Evolutionary conservation across 2,329 filamentous ascomycete genomes (phyloP).

Genomic region (Apiospora arundinis): DNA sequence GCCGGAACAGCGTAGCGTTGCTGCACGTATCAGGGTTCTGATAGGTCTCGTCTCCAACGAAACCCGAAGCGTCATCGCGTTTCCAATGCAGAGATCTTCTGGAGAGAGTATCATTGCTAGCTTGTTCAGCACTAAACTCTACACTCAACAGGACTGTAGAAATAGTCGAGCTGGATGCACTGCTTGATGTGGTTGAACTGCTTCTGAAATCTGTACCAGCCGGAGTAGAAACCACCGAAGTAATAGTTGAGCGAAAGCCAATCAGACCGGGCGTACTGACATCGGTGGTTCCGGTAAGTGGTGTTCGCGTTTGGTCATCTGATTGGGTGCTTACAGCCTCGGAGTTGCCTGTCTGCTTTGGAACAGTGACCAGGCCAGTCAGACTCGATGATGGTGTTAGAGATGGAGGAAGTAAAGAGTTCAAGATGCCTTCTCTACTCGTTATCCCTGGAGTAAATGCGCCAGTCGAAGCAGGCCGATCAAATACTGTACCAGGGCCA

Average conservation of each 20-base stretch:
- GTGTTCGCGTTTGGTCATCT: neutral
- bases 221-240: neutral
- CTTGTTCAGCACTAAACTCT: neutral
- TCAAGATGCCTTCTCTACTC: neutral
- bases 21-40: constrained; percentile 17
- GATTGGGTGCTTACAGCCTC: neutral
- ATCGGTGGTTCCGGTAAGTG: neutral
- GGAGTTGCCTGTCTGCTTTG: neutral
- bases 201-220: neutral
- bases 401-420: neutral
- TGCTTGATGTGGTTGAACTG: constrained; percentile 9
- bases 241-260: neutral
- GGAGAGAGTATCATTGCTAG: neutral
- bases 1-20: constrained; percentile 18
- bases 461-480: neutral
- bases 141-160: constrained; percentile 22
- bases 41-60: constrained; percentile 22
- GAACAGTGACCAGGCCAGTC: neutral
- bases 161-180: constrained; percentile 1
- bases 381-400: neutral
- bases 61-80: constrained; percentile 20
- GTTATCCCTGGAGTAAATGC: neutral
- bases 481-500: neutral
- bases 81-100: neutral
- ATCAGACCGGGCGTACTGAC: neutral